Percentiles rank a stretch among this genome's conserved stretches.
Evolutionary conservation across 768 basidiomycete genomes (phyloP).

Genomic region (Suillus tomentosus): DNA sequence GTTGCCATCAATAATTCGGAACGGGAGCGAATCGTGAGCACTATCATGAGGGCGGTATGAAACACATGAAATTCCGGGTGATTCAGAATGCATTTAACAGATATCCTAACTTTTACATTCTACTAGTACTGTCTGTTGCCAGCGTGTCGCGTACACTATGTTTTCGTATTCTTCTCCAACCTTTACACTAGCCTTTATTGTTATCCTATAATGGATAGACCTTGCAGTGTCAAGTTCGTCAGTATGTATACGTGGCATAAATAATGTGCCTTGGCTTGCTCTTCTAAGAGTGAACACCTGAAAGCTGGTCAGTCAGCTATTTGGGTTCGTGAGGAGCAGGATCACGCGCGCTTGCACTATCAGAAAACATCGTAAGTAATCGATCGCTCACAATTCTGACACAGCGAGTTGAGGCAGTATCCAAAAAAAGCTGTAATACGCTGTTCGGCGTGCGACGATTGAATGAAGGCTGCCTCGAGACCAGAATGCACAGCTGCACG

Average conservation of each 20-base stretch:
- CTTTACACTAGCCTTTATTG: neutral
- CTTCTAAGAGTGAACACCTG: neutral
- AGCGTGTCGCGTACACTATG: neutral
- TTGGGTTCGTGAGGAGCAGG: neutral
- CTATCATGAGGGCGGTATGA: neutral
- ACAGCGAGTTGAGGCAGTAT: neutral
- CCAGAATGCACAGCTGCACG: neutral
- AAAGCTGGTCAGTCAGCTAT: neutral
- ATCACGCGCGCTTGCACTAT: neutral
- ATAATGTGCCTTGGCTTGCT: neutral
- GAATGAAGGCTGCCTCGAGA: neutral
- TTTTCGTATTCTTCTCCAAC: neutral
- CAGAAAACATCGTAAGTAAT: neutral
- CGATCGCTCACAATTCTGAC: neutral
- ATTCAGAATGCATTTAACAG: neutral
- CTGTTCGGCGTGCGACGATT: neutral
- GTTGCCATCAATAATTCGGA: neutral
- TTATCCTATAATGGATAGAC: neutral
- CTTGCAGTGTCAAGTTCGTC: neutral
- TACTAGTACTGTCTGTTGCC: neutral
- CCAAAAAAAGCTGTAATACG: neutral
- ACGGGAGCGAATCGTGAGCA: neutral
- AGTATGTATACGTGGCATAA: neutral
- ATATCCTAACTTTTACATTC: neutral
- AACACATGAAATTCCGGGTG: neutral